phyloP scores from a whole-genome alignment of 148 eudicot genomes.

The Rhododendron simsii region DNA sequence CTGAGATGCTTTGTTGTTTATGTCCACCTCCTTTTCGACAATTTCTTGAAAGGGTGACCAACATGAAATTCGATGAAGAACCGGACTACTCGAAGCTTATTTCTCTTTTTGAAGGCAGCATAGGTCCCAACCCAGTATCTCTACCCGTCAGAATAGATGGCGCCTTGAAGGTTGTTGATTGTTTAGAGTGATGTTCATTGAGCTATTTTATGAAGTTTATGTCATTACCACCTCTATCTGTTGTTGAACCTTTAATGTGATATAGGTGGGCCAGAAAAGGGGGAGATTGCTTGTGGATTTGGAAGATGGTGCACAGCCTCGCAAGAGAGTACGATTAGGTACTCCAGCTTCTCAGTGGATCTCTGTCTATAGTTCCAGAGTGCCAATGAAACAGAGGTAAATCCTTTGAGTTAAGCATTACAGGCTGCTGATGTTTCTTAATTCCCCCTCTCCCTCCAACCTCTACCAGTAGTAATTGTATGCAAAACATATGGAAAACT shows the following conservation, averaged over 20 bases:
- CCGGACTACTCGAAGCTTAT: constrained; percentile 47
- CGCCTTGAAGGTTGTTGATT: constrained; percentile 34
- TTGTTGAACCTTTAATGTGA: neutral
- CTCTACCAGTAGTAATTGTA: neutral
- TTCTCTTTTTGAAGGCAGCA: constrained; percentile 37
- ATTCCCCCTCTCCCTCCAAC: neutral
- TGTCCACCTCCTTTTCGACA: constrained; percentile 42
- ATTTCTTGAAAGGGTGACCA: constrained; percentile 40
- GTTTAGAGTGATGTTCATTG: neutral
- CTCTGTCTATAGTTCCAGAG: constrained; percentile 34
- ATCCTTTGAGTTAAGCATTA: neutral
- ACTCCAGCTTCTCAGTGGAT: constrained; percentile 52
- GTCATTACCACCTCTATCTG: neutral
- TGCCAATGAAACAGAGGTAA: constrained; percentile 49
- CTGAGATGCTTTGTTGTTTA: constrained; percentile 37
- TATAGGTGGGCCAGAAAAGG: constrained; percentile 48
- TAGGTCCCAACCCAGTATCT: constrained; percentile 28
- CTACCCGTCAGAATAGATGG: constrained; percentile 46
- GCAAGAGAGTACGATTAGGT: constrained; percentile 41
- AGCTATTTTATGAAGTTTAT: neutral
- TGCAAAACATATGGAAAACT: neutral
- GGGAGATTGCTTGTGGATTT: constrained; percentile 32
- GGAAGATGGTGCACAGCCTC: constrained; percentile 38
- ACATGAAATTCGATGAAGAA: constrained; percentile 49
- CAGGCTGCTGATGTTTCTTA: neutral